Conservation (phyloP, 2,329 filamentous ascomycete species). For the Metarhizium album region DNA sequence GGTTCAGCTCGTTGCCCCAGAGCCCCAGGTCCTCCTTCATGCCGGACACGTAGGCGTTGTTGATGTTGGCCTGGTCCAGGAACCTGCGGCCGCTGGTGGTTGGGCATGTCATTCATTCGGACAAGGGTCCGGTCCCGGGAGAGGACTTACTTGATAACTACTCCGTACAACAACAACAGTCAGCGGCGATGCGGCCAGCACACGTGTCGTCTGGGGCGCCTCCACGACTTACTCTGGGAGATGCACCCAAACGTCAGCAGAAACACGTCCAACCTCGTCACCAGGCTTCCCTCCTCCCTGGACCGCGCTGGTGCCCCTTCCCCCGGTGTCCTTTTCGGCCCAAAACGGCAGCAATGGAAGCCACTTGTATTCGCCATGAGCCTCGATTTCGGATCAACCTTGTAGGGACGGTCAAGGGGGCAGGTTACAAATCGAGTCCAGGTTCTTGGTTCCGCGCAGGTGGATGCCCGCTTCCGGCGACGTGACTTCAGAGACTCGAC, state of each 20-base stretch:
- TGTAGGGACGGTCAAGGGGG: too few relatives aligned
- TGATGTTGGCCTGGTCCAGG: constrained; percentile 17
- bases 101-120: not conserved
- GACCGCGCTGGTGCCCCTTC: not conserved
- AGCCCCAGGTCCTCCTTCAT: constrained; percentile 40
- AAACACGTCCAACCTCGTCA: constrained; percentile 9
- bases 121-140: not conserved
- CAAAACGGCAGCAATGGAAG: not conserved
- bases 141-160: not conserved
- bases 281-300: constrained; percentile 3
- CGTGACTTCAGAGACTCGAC: too few relatives aligned
- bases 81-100: constrained; percentile 7
- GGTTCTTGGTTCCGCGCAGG: too few relatives aligned
- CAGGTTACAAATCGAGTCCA: too few relatives aligned
- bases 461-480: too few relatives aligned
- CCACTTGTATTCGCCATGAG: too few relatives aligned
- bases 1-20: constrained; percentile 19
- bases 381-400: too few relatives aligned
- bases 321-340: not conserved
- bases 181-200: too few relatives aligned
- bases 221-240: constrained; percentile 12
- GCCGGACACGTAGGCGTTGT: constrained; percentile 26
- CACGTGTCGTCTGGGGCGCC: too few relatives aligned
- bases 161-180: too few relatives aligned
- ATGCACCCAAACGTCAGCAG: constrained; percentile 21